These are phyloP conservation scores for Auricularia cornea DNA, from an alignment of 768 basidiomycete genomes.

Conservation along the genomic window DNA sequence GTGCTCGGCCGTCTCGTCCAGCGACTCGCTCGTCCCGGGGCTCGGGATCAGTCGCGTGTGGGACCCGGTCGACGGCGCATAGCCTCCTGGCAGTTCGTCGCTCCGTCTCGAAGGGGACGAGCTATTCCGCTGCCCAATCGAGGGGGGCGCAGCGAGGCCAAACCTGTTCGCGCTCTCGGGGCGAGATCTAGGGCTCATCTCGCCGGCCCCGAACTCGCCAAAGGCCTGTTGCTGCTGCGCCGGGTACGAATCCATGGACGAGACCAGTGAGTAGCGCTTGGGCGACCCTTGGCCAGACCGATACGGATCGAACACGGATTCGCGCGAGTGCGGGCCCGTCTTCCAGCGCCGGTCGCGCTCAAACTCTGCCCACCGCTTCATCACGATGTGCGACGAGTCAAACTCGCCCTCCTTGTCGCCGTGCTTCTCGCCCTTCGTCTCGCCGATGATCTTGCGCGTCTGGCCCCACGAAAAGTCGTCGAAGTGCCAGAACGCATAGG, in stretches of 20 bases:
- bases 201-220: not conserved
- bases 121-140: not conserved
- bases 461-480: slow-evolving; percentile 99
- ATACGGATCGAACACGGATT: slow-evolving; percentile 48
- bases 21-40: not conserved
- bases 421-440: slow-evolving; percentile 53
- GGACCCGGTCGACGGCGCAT: not conserved
- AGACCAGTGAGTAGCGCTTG: slow-evolving; percentile 38
- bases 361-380: slow-evolving; percentile 99
- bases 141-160: not conserved
- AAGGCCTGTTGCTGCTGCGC: not conserved
- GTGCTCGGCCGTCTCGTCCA: not conserved
- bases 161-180: not conserved
- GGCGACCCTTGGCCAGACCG: slow-evolving; percentile 26
- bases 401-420: slow-evolving; percentile 97
- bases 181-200: not conserved
- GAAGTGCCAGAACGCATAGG: slow-evolving; percentile 98
- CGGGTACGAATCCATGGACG: not conserved
- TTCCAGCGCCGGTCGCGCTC: slow-evolving; percentile 94
- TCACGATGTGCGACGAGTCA: slow-evolving; percentile 91
- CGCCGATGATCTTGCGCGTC: slow-evolving; percentile 74
- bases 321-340: slow-evolving; percentile 74
- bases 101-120: not conserved
- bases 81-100: not conserved
- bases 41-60: not conserved